Evolutionary conservation across 2,329 filamentous ascomycete genomes (phyloP).

Genomic region (Dendrostoma leiphaemia): DNA sequence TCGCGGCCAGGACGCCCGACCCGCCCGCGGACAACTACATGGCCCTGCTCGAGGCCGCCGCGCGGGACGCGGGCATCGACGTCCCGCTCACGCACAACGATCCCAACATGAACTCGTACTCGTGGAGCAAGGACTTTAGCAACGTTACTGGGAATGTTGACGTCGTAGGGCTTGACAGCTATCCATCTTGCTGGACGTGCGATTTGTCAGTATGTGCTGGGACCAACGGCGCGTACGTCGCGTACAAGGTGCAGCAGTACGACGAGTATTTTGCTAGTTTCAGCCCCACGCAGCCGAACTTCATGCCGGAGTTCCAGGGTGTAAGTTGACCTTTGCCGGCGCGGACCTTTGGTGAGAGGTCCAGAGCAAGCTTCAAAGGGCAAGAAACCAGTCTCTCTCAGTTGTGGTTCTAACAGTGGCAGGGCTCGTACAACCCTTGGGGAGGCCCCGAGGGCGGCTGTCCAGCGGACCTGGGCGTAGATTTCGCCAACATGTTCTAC

Average conservation of each 20-base stretch:
- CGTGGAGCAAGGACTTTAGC: constrained; percentile 61
- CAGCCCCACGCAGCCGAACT: constrained; percentile 45
- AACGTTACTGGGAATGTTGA: constrained; percentile 56
- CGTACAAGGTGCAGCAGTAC: constrained; percentile 37
- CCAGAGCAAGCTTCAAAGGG: too few relatives aligned
- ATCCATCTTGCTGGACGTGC: constrained; percentile 61
- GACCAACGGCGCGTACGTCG: constrained; percentile 57
- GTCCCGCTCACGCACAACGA: constrained; percentile 59
- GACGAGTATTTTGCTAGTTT: constrained; percentile 29
- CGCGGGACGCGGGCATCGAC: constrained; percentile 55
- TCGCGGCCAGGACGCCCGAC: constrained; percentile 44
- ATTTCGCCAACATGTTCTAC: constrained; percentile 65
- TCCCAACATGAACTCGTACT: constrained; percentile 56
- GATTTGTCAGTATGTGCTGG: constrained; percentile 59
- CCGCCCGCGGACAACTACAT: constrained; percentile 51
- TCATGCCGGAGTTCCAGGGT: constrained; percentile 60
- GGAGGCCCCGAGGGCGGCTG: constrained; percentile 57
- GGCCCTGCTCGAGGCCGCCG: constrained; percentile 52
- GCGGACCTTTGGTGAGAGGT: not conserved
- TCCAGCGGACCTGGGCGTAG: constrained; percentile 50
- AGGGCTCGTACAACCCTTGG: constrained; percentile 62
- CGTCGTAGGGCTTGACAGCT: constrained; percentile 50
- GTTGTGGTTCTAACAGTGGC: too few relatives aligned
- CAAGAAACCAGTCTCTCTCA: too few relatives aligned
- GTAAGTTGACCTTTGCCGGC: not conserved